Percentiles rank a stretch among this genome's conserved stretches.
phyloP scores from a whole-genome alignment of 768 basidiomycete species.

The Phanerochaete carnosa region DNA sequence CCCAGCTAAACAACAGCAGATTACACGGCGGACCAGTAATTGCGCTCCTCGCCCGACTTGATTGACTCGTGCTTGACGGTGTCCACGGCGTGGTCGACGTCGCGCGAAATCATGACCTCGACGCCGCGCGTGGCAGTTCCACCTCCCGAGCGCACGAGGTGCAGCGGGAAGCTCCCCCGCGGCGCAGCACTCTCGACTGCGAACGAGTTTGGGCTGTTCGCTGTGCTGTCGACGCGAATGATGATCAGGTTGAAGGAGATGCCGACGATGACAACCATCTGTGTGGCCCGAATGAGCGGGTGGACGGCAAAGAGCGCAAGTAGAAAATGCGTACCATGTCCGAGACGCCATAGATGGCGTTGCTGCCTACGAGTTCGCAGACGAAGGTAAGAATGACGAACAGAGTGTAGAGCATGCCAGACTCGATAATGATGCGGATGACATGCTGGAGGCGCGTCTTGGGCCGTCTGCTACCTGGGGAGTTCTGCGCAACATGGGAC shows the following conservation, averaged over 20 bases:
- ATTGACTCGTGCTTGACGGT: conserved; percentile 5
- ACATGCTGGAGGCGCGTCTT: conserved; percentile 8
- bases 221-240: conserved; percentile 19
- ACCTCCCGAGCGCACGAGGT: conserved; percentile 5
- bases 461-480: neutral
- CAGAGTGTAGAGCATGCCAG: conserved; percentile 25
- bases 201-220: neutral
- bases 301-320: neutral
- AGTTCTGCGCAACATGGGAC: neutral
- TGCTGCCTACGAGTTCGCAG: conserved; percentile 19
- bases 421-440: conserved; percentile 29
- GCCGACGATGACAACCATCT: conserved; percentile 23
- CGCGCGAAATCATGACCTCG: conserved; percentile 8
- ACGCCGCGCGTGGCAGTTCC: neutral
- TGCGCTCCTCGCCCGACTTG: neutral
- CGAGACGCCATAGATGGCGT: conserved; percentile 21
- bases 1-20: neutral
- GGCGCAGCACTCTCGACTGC: neutral
- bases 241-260: conserved; percentile 31
- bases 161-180: conserved; percentile 4
- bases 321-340: conserved; percentile 18
- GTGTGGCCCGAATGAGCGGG: neutral
- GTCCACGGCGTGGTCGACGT: conserved; percentile 5
- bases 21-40: conserved; percentile 1
- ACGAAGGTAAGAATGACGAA: conserved; percentile 19